These are phyloP conservation scores for Cyclotella kingstonii DNA, from an alignment of 108 stramenopile genomes.

Conservation along the genomic window DNA sequence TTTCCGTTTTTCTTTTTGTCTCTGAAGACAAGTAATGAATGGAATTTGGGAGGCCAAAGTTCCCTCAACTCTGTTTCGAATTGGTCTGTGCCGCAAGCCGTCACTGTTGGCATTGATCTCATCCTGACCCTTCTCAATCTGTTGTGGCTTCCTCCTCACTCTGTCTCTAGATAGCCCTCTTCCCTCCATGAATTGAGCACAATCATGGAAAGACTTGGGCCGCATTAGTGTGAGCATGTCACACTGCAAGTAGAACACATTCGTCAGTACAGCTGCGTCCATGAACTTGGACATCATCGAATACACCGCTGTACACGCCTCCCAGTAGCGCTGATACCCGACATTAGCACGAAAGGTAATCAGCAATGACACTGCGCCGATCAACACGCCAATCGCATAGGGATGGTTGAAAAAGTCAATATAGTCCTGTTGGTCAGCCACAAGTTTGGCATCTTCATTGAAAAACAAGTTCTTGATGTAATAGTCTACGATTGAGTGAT, in stretches of 20 bases:
- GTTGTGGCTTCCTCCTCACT: conserved; percentile 19
- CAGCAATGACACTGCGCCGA: conserved; percentile 52
- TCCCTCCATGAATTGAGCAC: conserved; percentile 59
- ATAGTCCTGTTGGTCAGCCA: not conserved
- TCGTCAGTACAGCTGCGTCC: conserved; percentile 58
- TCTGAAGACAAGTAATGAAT: no score
- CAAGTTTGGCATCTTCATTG: not conserved
- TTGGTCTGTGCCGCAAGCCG: no score
- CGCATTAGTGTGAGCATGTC: conserved; percentile 51
- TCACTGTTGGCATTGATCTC: no score
- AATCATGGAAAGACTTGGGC: conserved; percentile 65
- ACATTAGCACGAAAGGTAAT: conserved; percentile 71
- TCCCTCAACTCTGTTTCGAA: no score
- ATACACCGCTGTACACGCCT: conserved; percentile 50
- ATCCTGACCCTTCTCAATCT: no score
- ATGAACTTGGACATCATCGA: conserved; percentile 73
- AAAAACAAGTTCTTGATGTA: not conserved
- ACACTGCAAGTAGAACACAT: conserved; percentile 64
- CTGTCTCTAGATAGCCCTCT: conserved; percentile 59
- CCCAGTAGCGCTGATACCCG: conserved; percentile 73
- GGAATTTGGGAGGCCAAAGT: no score
- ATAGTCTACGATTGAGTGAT: conserved; percentile 6
- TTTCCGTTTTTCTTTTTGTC: no score
- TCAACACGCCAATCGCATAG: conserved; percentile 70
- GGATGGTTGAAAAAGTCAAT: conserved; percentile 50